Evolutionary conservation across 495 filamentous ascomycete species (phyloP), one percentile per base, ranked within the genome.

Genomic region (Penicillium turbatum): DNA sequence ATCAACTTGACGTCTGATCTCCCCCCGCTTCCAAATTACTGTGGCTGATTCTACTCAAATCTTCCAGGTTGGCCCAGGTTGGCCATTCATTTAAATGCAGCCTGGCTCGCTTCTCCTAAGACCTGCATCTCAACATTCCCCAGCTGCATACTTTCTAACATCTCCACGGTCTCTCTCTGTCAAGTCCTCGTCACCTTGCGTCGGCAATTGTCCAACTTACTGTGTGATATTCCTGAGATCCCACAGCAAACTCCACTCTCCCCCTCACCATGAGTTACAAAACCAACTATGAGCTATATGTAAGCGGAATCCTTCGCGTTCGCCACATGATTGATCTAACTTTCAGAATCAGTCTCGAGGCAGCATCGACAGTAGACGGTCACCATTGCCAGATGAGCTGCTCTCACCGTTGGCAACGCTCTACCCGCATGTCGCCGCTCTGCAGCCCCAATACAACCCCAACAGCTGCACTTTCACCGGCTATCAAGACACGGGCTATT

Each of bases 231-330:
- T n/a, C 35, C 11, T 1, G 15, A 37, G 9, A 6, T 35, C 45
- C 39, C 35, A 2, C 21, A 24, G 21, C 21, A 2, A n/a, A 24
- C 43, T 24, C 35, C 6, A 50, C 37, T 43, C 45, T 11, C 29
- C 34, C n/a, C 36, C 21, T 37, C 54, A 66, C 41, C 35, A 76
- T 70, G 66, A 66, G 63, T 43, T 77, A 77, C 67, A 74, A 72
- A 38, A 70, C 64, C 55, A 77, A 77, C 65, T 77, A 74, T 53
- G 71, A 77, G 47, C 65, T 71, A 39, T 71, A 73, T 50, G 67
- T 72, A 54, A 64, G 69, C 69, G 27, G 11, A 17, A 11, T 10
- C 26, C 44, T 29, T n/a, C 21, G 13, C 29, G 4, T 17, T 38
- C 26, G 16, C 32, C 0, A 39, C 15, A 32, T 35, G 13, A 38